Evolutionary conservation across 1,284 basidiomycete species (phyloP).

Genomic region (Ustilago trichophora): DNA sequence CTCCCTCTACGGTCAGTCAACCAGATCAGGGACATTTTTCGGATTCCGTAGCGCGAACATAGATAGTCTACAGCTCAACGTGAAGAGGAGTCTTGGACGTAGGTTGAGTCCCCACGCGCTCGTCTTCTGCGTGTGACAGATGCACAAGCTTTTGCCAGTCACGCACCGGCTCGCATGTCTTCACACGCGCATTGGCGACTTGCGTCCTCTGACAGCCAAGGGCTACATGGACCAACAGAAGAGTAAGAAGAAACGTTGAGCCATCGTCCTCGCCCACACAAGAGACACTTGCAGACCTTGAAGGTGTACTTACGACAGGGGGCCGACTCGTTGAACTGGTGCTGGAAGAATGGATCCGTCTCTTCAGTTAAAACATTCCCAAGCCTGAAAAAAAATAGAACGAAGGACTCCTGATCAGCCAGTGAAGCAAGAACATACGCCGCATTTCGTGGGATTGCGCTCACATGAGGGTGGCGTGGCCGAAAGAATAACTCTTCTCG

Average conservation of each 20-base stretch:
- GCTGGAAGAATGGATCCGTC: slow-evolving; percentile 47
- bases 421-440: no score
- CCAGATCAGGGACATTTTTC: no score
- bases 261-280: background rate
- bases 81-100: slow-evolving; percentile 21
- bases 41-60: no score
- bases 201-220: slow-evolving; percentile 19
- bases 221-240: slow-evolving; percentile 17
- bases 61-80: slow-evolving; percentile 14
- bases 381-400: slow-evolving; percentile 12
- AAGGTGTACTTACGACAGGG: slow-evolving; percentile 50
- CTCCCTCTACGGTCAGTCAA: no score
- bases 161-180: slow-evolving; percentile 23
- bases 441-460: no score
- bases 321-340: slow-evolving; percentile 55
- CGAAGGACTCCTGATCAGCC: no score
- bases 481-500: slow-evolving; percentile 50
- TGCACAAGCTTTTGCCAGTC: slow-evolving; percentile 22
- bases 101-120: slow-evolving; percentile 9
- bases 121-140: slow-evolving; percentile 3
- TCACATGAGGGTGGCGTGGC: slow-evolving; percentile 46
- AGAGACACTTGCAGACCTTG: no score
- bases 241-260: background rate
- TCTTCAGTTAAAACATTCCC: slow-evolving; percentile 50
- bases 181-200: slow-evolving; percentile 13